phyloP scores from a whole-genome alignment of 2,329 filamentous ascomycete genomes.

The Colletotrichum sp. region DNA sequence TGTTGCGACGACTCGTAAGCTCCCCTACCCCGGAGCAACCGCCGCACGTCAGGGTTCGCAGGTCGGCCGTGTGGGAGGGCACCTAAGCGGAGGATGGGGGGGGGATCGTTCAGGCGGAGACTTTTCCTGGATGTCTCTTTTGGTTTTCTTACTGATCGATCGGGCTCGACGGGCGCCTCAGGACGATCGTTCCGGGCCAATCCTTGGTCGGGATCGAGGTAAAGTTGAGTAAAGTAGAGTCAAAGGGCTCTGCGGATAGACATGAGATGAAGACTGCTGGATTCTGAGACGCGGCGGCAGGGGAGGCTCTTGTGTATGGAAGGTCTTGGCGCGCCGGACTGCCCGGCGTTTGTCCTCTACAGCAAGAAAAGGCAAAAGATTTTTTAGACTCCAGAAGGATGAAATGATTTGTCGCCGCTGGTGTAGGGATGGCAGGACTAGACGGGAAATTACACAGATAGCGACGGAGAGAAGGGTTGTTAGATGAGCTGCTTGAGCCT shows the following conservation, averaged over 20 bases:
- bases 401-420: neutral
- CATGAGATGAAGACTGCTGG: neutral
- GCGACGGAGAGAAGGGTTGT: neutral
- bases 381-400: neutral
- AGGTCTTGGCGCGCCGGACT: neutral
- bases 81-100: neutral
- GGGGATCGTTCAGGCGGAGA: neutral
- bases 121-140: neutral
- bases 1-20: conserved; percentile 11
- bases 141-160: neutral
- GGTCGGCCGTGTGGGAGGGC: neutral
- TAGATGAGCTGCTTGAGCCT: neutral
- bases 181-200: neutral
- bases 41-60: neutral
- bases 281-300: neutral
- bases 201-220: neutral
- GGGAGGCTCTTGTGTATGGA: neutral
- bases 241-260: neutral
- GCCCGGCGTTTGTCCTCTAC: neutral
- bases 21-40: neutral
- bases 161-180: neutral
- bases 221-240: neutral
- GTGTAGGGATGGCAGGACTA: neutral
- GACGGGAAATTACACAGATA: neutral
- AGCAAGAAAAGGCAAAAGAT: neutral